Conservation (phyloP, 1,139 yeast species). For the Saccharomyces hybrid region DNA sequence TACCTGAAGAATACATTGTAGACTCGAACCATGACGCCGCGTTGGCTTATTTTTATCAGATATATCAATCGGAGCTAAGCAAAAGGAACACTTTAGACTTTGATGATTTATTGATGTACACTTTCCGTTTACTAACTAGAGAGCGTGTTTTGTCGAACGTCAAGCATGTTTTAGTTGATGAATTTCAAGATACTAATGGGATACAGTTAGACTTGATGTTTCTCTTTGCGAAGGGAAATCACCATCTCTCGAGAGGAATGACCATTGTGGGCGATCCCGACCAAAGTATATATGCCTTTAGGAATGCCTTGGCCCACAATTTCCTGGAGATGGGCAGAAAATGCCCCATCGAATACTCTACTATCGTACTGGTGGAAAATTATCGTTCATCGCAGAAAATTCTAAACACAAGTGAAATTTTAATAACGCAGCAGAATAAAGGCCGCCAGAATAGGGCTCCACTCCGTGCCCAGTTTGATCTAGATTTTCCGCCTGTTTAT, state of each 20-base stretch:
- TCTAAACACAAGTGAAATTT: constrained; percentile 52
- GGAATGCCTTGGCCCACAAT: constrained; percentile 70
- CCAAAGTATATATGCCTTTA: constrained; percentile 84
- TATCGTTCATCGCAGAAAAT: constrained; percentile 74
- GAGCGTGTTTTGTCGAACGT: constrained; percentile 44
- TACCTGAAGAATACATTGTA: constrained; percentile 35
- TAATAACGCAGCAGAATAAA: constrained; percentile 55
- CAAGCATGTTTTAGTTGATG: constrained; percentile 79
- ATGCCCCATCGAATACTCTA: constrained; percentile 35
- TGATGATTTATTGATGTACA: constrained; percentile 67
- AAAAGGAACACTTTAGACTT: constrained; percentile 52
- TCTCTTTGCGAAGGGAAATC: constrained; percentile 42
- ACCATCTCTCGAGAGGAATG: constrained; percentile 39
- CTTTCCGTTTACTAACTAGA: constrained; percentile 43
- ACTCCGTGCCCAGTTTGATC: constrained; percentile 40
- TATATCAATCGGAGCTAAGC: constrained; percentile 46
- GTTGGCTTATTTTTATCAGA: constrained; percentile 37
- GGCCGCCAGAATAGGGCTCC: constrained; percentile 37
- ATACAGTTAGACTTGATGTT: constrained; percentile 66
- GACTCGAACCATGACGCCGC: constrained; percentile 29
- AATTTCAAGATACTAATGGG: constrained; percentile 84
- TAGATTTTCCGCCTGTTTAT: constrained; percentile 44
- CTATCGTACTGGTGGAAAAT: constrained; percentile 53
- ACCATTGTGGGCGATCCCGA: constrained; percentile 96
- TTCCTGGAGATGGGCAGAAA: constrained; percentile 50